Conservation (phyloP, 805 yeast genomes). For the Yarrowia keelungensis region DNA sequence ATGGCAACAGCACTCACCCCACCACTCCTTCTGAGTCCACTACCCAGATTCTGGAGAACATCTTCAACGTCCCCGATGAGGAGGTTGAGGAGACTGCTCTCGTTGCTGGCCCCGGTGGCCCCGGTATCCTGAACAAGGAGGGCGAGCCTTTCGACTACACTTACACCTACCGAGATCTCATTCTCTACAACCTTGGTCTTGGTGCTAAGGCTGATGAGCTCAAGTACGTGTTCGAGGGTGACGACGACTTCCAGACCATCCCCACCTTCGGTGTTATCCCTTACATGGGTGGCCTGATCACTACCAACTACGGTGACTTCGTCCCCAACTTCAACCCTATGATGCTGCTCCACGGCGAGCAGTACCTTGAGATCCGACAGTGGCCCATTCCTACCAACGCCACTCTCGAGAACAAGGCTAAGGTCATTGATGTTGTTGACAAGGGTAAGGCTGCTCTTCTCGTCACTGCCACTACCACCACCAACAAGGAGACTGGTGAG, state of each 20-base stretch:
- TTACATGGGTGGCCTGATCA: conserved; percentile 67
- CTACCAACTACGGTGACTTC: conserved; percentile 61
- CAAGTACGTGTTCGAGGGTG: conserved; percentile 79
- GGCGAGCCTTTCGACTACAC: conserved; percentile 56
- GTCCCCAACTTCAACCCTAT: conserved; percentile 88
- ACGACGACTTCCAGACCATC: conserved; percentile 77
- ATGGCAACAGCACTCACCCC: conserved; percentile 61
- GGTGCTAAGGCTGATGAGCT: conserved; percentile 84
- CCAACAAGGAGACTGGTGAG: conserved; percentile 72
- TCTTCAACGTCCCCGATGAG: conserved; percentile 53
- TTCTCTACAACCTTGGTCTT: conserved; percentile 85
- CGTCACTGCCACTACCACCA: conserved; percentile 72
- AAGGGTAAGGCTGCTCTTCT: conserved; percentile 85
- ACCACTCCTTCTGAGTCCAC: conserved; percentile 76
- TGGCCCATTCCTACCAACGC: conserved; percentile 82
- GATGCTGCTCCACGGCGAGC: conserved; percentile 93
- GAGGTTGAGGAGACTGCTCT: conserved; percentile 55
- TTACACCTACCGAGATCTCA: conserved; percentile 72
- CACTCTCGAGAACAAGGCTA: conserved; percentile 62
- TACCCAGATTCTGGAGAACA: conserved; percentile 71
- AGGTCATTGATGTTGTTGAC: conserved; percentile 77
- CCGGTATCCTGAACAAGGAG: conserved; percentile 56
- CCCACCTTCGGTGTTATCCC: conserved; percentile 94
- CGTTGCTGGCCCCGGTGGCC: conserved; percentile 56
- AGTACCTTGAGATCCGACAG: conserved; percentile 76